These are phyloP conservation scores for Kluyveromyces starmeri DNA, from an alignment of 805 yeast genomes.

Conservation along the genomic window DNA sequence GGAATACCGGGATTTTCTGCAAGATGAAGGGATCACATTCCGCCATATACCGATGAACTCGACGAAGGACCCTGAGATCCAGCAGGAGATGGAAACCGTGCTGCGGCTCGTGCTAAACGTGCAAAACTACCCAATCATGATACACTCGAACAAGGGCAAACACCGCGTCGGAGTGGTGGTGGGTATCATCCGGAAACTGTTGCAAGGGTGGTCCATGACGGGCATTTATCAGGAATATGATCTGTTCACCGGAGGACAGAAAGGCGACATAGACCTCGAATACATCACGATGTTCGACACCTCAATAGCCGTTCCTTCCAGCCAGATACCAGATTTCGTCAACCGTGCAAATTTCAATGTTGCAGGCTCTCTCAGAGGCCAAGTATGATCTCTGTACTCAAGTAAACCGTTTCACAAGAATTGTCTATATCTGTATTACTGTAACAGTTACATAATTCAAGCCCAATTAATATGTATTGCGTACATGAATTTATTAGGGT, in stretches of 20 bases:
- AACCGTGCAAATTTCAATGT: too few species aligned
- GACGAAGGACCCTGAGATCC: constrained; percentile 65
- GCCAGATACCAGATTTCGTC: constrained; percentile 54
- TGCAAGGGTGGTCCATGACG: constrained; percentile 90
- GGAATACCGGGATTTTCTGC: constrained; percentile 66
- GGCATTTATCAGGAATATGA: constrained; percentile 92
- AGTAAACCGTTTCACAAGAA: too few species aligned
- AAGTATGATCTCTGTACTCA: too few species aligned
- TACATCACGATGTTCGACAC: constrained; percentile 80
- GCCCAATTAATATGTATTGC: too few species aligned
- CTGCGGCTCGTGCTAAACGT: constrained; percentile 48
- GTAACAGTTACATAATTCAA: too few species aligned
- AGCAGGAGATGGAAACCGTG: constrained; percentile 47
- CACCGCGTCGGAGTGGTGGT: constrained; percentile 90
- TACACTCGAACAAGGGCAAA: constrained; percentile 96
- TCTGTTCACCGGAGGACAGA: constrained; percentile 78
- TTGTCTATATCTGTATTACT: too few species aligned
- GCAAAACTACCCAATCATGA: constrained; percentile 75
- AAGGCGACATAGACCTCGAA: constrained; percentile 86
- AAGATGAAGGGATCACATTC: constrained; percentile 42
- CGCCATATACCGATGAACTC: constrained; percentile 57
- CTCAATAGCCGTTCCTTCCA: constrained; percentile 38
- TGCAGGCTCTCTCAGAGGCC: too few species aligned
- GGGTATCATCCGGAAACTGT: constrained; percentile 76
- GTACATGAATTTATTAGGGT: too few species aligned